Base-by-base conservation (phyloP, 768 basidiomycete species). In the Artomyces pyxidatus region DNA sequence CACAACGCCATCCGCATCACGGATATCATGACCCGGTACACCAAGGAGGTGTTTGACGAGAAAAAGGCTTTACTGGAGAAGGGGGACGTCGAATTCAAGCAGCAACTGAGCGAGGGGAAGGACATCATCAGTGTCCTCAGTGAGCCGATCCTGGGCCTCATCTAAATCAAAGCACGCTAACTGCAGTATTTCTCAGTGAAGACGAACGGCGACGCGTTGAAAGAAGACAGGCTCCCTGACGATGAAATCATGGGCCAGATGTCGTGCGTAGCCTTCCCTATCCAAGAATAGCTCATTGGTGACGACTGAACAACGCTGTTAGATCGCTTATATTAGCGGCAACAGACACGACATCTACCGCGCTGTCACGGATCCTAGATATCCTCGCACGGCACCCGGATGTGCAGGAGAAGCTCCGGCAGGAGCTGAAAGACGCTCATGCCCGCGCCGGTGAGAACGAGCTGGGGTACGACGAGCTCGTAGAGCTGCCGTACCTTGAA, bases 281-380 rank as follows among this genome's bases (percentile, higher is more conserved):
- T n/a, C n/a, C n/a, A n/a, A n/a, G n/a, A n/a, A n/a, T n/a, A n/a
- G n/a, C n/a, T n/a, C n/a, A n/a, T n/a, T n/a, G n/a, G n/a, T n/a
- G n/a, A n/a, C n/a, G n/a, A n/a, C n/a, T n/a, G n/a, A n/a, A n/a
- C n/a, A n/a, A n/a, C n/a, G n/a, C n/a, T 35, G 14, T 14, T 17
- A 35, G 32, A 35, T 14, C 17, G 32, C 32, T 35, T 35, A 12
- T 35, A 12, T 35, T 35, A 14, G 32, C 32, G 12, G 32, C 32
- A 12, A 35, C 32, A 17, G 63, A 65, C 49, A 66, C 63, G 4
- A 64, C 65, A 16, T 61, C 65, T 10, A 58, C 50, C 41, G 53
- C 60, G 16, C 49, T 66, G 28, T 57, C 59, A 10, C 61, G 63
- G 6, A 54, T 61, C 28, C 32, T 65, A 7, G 51, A 63, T 23